phyloP scores from a whole-genome alignment of 345 rosid genomes.

The Bruguiera parviflora region DNA sequence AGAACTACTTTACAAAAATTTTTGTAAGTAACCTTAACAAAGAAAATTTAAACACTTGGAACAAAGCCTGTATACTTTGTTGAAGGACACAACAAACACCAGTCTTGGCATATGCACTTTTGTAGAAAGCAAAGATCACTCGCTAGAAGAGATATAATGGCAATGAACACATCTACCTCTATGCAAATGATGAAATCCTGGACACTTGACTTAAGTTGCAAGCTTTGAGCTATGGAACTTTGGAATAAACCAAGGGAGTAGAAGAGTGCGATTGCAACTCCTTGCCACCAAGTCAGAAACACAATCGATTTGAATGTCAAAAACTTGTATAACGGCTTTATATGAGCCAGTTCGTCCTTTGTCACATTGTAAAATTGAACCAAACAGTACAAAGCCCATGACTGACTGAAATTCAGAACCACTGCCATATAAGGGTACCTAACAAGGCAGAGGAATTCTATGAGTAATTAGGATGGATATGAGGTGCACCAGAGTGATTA shows the following conservation, averaged over 20 bases:
- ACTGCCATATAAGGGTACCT: conserved; percentile 98
- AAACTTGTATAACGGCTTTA: conserved; percentile 93
- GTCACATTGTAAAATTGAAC: conserved; percentile 90
- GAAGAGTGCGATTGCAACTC: conserved; percentile 90
- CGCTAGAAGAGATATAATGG: conserved; percentile 12
- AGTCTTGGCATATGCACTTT: no score
- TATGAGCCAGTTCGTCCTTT: conserved; percentile 85
- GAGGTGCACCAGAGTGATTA: not conserved
- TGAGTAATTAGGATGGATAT: conserved; percentile 4
- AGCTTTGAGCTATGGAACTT: conserved; percentile 75
- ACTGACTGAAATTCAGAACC: conserved; percentile 94
- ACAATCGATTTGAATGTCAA: conserved; percentile 90
- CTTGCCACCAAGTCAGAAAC: conserved; percentile 99
- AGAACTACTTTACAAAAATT: not conserved
- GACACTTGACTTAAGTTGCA: conserved; percentile 82
- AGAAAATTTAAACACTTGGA: no score
- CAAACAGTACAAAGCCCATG: conserved; percentile 97
- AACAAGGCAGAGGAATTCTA: conserved; percentile 29
- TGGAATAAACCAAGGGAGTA: conserved; percentile 78
- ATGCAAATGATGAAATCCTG: conserved; percentile 98
- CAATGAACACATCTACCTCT: conserved; percentile 62
- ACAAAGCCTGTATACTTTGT: not conserved
- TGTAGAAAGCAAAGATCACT: not conserved
- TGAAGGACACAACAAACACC: not conserved
- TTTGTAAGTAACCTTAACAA: not conserved